Percentiles rank a stretch among this genome's conserved stretches.
Evolutionary conservation across 768 basidiomycete genomes (phyloP).

Genomic region (Leccinum subgranulosum): DNA sequence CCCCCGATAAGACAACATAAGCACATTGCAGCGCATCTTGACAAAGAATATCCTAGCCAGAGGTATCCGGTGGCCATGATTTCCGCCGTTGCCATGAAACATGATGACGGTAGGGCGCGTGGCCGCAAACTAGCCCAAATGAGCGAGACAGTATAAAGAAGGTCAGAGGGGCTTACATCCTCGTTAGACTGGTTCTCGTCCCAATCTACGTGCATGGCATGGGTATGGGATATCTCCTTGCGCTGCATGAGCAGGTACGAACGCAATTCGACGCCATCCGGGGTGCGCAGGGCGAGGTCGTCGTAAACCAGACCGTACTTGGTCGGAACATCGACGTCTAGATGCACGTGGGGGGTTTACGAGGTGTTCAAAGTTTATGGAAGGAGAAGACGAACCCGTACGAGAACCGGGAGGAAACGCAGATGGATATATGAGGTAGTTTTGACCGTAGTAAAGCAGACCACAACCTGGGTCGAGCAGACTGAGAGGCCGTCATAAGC

Average conservation of each 20-base stretch:
- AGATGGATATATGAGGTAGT: conserved; percentile 87
- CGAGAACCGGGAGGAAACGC: conserved; percentile 79
- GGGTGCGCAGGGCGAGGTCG: conserved; percentile 65
- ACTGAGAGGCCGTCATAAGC: background rate
- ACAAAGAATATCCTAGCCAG: conserved; percentile 79
- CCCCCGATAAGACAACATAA: conserved; percentile 95
- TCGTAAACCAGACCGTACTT: conserved; percentile 74
- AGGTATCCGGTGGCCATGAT: conserved; percentile 87
- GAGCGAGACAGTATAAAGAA: background rate
- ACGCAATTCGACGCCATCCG: conserved; percentile 68
- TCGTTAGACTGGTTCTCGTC: conserved; percentile 48
- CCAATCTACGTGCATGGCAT: conserved; percentile 34
- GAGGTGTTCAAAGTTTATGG: background rate
- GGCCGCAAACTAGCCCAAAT: conserved; percentile 36
- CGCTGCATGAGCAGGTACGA: conserved; percentile 76
- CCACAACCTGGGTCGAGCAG: conserved; percentile 49
- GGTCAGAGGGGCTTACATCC: conserved; percentile 41
- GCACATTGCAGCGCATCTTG: conserved; percentile 86
- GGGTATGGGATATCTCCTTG: conserved; percentile 40
- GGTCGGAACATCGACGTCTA: conserved; percentile 70
- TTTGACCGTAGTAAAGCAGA: conserved; percentile 83
- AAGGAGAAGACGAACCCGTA: conserved; percentile 47
- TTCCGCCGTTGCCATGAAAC: conserved; percentile 91
- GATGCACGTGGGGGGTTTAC: background rate
- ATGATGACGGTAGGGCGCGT: conserved; percentile 83